These are phyloP conservation scores for Canavalia ensiformis DNA, from an alignment of 306 rosid species.

Conservation along the genomic window DNA sequence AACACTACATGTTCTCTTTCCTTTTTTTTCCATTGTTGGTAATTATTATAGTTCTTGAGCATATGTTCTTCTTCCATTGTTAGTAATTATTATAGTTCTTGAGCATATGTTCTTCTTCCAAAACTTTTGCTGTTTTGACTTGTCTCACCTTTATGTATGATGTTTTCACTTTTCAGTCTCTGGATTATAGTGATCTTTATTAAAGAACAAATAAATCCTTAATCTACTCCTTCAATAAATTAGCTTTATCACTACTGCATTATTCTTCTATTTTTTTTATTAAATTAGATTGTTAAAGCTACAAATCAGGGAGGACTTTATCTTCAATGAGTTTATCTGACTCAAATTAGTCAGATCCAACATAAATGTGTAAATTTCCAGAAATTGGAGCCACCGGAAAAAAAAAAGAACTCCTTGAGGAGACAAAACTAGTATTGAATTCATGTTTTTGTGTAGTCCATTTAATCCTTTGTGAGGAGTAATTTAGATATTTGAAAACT, in stretches of 20 bases:
- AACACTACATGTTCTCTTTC: conserved; percentile 10
- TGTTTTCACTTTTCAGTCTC: conserved; percentile 22
- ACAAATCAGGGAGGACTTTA: background rate
- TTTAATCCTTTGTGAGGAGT: background rate
- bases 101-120: conserved; percentile 60
- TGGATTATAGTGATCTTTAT: conserved; percentile 25
- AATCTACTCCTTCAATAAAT: background rate
- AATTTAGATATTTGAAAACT: too few species aligned
- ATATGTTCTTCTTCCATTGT: conserved; percentile 55
- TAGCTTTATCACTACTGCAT: too few species aligned
- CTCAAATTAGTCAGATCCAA: too few species aligned
- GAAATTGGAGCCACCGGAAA: background rate
- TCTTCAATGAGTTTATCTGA: background rate
- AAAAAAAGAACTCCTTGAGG: background rate
- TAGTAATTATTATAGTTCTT: conserved; percentile 10
- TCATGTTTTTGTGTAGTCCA: background rate
- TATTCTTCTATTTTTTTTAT: background rate
- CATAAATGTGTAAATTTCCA: background rate
- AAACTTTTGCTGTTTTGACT: conserved; percentile 19
- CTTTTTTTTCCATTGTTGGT: background rate
- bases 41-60: conserved; percentile 42
- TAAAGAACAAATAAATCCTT: background rate
- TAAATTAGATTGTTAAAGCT: background rate
- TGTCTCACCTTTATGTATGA: conserved; percentile 34
- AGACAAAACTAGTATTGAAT: background rate